Conservation (phyloP, 2,329 filamentous ascomycete species). For the Stachybotrys chlorohalonatus region DNA sequence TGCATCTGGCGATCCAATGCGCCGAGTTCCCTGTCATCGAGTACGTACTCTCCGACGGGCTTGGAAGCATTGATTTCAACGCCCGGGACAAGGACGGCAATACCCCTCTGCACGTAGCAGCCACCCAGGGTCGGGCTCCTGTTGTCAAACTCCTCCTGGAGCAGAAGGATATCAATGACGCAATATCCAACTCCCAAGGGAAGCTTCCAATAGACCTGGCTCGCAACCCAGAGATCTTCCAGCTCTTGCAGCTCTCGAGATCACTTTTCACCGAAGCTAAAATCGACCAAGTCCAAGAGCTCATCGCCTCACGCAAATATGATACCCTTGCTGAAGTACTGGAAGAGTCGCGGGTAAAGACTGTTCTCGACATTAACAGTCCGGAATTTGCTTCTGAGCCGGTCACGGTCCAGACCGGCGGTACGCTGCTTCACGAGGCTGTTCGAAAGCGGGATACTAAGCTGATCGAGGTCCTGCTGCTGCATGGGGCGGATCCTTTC, state of each 20-base stretch:
- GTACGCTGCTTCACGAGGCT: slow-evolving; percentile 87
- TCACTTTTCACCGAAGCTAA: slow-evolving; percentile 86
- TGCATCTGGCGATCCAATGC: slow-evolving; percentile 93
- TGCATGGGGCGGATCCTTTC: slow-evolving; percentile 95
- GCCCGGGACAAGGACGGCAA: slow-evolving; percentile 89
- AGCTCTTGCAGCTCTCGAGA: slow-evolving; percentile 81
- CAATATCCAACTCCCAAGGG: slow-evolving; percentile 73
- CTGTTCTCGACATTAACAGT: slow-evolving; percentile 84
- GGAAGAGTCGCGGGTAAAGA: slow-evolving; percentile 78
- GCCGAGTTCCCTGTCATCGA: slow-evolving; percentile 89
- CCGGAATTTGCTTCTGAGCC: slow-evolving; percentile 80
- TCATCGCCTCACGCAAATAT: slow-evolving; percentile 67
- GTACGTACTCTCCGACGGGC: slow-evolving; percentile 76
- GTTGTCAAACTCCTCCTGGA: slow-evolving; percentile 80
- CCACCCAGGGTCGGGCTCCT: slow-evolving; percentile 67
- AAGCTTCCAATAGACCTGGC: slow-evolving; percentile 83
- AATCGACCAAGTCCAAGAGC: slow-evolving; percentile 71
- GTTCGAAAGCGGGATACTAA: slow-evolving; percentile 79
- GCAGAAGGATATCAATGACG: slow-evolving; percentile 78
- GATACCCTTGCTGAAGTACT: slow-evolving; percentile 69
- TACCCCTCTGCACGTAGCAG: slow-evolving; percentile 82
- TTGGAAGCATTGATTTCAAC: slow-evolving; percentile 68
- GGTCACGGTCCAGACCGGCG: slow-evolving; percentile 69
- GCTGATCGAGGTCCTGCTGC: slow-evolving; percentile 79
- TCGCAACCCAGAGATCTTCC: slow-evolving; percentile 88